A percentile compares a stretch with the other conserved stretches of the same genome.
phyloP scores from a whole-genome alignment of 2,329 filamentous ascomycete species.

The Aspergillus versicolor region DNA sequence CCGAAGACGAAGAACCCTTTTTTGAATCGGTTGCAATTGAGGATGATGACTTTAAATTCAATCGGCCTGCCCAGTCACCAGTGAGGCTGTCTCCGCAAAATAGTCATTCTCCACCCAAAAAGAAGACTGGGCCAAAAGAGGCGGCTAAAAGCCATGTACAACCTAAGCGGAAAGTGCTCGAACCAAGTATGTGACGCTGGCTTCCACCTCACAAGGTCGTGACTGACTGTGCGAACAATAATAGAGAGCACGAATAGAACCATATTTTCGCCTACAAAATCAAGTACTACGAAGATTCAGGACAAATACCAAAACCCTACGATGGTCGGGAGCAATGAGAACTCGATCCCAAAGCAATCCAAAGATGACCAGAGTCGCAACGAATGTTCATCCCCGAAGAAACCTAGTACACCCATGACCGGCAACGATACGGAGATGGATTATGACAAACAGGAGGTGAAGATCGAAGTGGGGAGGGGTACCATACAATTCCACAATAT shows the following conservation, averaged over 20 bases:
- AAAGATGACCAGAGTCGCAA: background rate
- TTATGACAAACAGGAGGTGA: background rate
- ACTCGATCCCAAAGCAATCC: background rate
- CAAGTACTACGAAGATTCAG: background rate
- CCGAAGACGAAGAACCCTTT: constrained; percentile 49
- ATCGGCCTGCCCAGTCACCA: constrained; percentile 24
- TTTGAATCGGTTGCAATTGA: constrained; percentile 16
- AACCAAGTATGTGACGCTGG: constrained; percentile 40
- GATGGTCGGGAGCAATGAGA: background rate
- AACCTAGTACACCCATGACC: background rate
- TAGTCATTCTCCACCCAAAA: constrained; percentile 18
- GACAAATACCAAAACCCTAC: background rate
- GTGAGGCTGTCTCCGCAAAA: constrained; percentile 7
- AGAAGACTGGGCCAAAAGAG: constrained; percentile 16
- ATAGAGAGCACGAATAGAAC: constrained; percentile 53
- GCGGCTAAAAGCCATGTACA: constrained; percentile 14
- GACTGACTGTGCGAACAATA: constrained; percentile 13
- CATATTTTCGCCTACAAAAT: constrained; percentile 31
- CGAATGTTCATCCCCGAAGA: background rate
- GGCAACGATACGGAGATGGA: background rate
- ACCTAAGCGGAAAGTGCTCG: constrained; percentile 37
- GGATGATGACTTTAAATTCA: constrained; percentile 38
- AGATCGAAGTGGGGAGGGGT: background rate
- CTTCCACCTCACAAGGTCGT: background rate
- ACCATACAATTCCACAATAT: background rate